phyloP scores from a whole-genome alignment of 352 stramenopile genomes.

The Peronosclerospora sorghi region DNA sequence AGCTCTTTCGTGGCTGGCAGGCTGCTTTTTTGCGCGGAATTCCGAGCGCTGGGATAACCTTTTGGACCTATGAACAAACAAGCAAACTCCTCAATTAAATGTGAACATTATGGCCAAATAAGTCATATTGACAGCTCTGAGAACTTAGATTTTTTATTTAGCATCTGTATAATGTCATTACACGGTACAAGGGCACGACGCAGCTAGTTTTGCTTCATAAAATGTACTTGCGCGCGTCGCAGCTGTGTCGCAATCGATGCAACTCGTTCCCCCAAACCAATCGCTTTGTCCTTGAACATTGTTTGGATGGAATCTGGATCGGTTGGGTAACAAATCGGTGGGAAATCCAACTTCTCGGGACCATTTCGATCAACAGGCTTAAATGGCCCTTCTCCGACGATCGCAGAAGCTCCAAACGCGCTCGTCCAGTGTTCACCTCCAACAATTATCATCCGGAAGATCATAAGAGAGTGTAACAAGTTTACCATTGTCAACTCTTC shows the following conservation, averaged over 20 bases:
- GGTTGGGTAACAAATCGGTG: constrained; percentile 36
- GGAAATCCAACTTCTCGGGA: constrained; percentile 23
- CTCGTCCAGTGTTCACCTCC: constrained; percentile 79
- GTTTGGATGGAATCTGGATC: constrained; percentile 46
- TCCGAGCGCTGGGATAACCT: constrained; percentile 69
- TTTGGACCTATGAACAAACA: constrained; percentile 64
- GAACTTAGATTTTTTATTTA: no score
- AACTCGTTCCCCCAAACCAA: constrained; percentile 61
- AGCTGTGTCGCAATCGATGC: constrained; percentile 36
- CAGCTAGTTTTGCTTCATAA: constrained; percentile 9
- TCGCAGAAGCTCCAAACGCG: constrained; percentile 72
- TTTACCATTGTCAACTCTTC: constrained; percentile 83
- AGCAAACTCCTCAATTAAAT: constrained; percentile 38
- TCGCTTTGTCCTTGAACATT: constrained; percentile 77
- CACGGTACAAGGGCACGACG: constrained; percentile 6
- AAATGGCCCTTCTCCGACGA: constrained; percentile 71
- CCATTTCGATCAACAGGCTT: constrained; percentile 11
- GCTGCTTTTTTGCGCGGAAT: constrained; percentile 68
- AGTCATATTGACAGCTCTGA: not conserved
- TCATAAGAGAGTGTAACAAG: constrained; percentile 78
- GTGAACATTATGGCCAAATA: constrained; percentile 1
- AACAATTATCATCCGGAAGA: constrained; percentile 45
- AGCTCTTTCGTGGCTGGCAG: constrained; percentile 73
- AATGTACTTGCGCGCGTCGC: constrained; percentile 7
- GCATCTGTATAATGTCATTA: no score